phyloP scores from a whole-genome alignment of 2,329 filamentous ascomycete species.

The Aspergillus pseudonomiae region DNA sequence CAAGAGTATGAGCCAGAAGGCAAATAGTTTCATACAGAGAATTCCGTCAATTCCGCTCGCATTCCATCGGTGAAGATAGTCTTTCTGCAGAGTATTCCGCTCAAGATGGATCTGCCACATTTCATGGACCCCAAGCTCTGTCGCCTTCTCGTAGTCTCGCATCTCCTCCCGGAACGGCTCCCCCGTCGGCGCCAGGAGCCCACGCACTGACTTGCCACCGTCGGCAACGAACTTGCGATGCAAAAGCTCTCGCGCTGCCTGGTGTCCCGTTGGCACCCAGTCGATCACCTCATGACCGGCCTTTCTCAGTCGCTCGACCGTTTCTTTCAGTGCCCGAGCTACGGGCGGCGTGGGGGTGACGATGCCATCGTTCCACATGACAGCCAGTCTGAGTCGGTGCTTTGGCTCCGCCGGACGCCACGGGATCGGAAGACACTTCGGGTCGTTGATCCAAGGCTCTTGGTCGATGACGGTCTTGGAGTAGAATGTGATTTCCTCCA shows the following conservation, averaged over 20 bases:
- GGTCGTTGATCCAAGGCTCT: conserved; percentile 60
- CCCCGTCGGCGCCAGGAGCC: conserved; percentile 25
- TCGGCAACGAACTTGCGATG: conserved; percentile 50
- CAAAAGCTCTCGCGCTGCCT: neutral
- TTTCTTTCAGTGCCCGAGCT: conserved; percentile 55
- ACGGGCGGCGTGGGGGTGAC: conserved; percentile 68
- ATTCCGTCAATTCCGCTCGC: conserved; percentile 20
- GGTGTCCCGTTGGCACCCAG: conserved; percentile 30
- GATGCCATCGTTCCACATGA: conserved; percentile 64
- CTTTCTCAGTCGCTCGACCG: conserved; percentile 59
- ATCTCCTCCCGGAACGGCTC: conserved; percentile 53
- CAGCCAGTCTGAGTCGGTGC: conserved; percentile 55
- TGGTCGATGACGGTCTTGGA: conserved; percentile 52
- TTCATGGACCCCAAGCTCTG: conserved; percentile 47
- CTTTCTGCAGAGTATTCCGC: conserved; percentile 46
- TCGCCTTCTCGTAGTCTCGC: conserved; percentile 46
- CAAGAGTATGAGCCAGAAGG: neutral
- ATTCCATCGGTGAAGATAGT: conserved; percentile 25
- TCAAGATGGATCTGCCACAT: conserved; percentile 55
- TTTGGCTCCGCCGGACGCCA: conserved; percentile 45
- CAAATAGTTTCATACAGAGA: conserved; percentile 16
- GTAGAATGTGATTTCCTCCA: conserved; percentile 61
- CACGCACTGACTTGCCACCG: conserved; percentile 49
- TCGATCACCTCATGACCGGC: conserved; percentile 51
- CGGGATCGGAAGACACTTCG: conserved; percentile 61